These are phyloP conservation scores for Syzygium syzygioides DNA, from an alignment of 441 rosid species.

Conservation along the genomic window DNA sequence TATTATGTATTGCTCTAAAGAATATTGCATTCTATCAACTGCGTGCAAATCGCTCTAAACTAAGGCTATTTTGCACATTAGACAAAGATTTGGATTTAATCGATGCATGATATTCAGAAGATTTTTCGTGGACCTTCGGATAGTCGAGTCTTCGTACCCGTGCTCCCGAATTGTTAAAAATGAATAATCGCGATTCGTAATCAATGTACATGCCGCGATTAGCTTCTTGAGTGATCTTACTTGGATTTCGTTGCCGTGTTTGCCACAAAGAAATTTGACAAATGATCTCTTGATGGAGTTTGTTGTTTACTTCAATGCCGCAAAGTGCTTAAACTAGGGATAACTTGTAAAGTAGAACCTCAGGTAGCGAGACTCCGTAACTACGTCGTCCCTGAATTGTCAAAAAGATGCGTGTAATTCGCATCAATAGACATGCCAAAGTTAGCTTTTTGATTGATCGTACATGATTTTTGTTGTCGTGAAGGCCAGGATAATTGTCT, in stretches of 20 bases:
- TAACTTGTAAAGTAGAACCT: background rate
- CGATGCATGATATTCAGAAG: background rate
- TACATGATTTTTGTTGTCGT: background rate
- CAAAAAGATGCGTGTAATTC: background rate
- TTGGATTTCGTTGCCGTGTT: background rate
- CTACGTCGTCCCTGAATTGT: background rate
- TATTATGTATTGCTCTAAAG: background rate
- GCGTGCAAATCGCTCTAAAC: background rate
- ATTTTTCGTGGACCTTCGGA: background rate
- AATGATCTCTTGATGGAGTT: background rate
- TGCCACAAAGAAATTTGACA: background rate
- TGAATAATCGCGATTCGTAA: background rate
- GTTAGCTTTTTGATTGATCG: background rate
- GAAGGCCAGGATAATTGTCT: background rate
- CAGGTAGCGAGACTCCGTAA: background rate
- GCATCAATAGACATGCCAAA: background rate
- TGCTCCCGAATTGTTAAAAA: background rate
- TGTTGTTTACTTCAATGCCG: background rate
- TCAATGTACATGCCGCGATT: background rate
- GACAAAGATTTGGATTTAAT: background rate
- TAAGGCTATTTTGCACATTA: background rate
- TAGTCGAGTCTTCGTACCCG: background rate
- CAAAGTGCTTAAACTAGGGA: background rate
- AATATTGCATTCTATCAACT: background rate
- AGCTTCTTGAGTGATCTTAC: background rate